A percentile compares a stretch with the other conserved stretches of the same genome.
These are phyloP conservation scores for Cucumis sativus DNA, from an alignment of 306 rosid species.

Conservation along the genomic window DNA sequence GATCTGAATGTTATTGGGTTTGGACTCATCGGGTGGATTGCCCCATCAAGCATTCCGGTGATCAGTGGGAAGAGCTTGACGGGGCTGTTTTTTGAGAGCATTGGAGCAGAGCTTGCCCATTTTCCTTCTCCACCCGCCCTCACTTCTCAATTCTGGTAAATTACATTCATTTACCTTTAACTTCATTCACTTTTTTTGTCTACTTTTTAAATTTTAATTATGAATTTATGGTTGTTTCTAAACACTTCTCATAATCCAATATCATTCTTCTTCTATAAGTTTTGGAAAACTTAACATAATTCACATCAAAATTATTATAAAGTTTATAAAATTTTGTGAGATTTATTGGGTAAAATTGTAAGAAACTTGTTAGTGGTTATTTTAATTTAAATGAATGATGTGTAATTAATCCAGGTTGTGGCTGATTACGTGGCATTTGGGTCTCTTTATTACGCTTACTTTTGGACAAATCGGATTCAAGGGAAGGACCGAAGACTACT, in stretches of 20 bases:
- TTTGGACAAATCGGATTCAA: conserved; percentile 97
- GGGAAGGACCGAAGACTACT: conserved; percentile 85
- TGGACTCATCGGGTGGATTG: conserved; percentile 87
- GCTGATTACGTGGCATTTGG: conserved; percentile 82
- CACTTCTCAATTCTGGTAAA: conserved; percentile 61
- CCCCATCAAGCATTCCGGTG: conserved; percentile 78
- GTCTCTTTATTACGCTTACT: conserved; percentile 61
- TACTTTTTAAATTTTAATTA: too few species aligned
- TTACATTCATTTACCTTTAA: neutral
- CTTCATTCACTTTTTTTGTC: too few species aligned
- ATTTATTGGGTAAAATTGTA: too few species aligned
- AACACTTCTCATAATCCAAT: too few species aligned
- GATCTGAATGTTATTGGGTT: conserved; percentile 87
- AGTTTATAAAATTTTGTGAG: too few species aligned
- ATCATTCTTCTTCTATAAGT: too few species aligned
- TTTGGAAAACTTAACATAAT: too few species aligned
- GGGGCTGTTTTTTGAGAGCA: conserved; percentile 87
- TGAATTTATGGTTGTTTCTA: too few species aligned
- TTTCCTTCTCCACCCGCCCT: conserved; percentile 89
- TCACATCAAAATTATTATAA: too few species aligned
- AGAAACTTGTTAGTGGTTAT: too few species aligned
- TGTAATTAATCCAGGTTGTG: conserved; percentile 37
- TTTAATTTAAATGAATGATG: too few species aligned
- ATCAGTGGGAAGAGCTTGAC: conserved; percentile 79
- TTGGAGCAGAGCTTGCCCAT: conserved; percentile 83